Base-by-base conservation (phyloP, 1,284 basidiomycete genomes). In the Trametes pubescens region DNA sequence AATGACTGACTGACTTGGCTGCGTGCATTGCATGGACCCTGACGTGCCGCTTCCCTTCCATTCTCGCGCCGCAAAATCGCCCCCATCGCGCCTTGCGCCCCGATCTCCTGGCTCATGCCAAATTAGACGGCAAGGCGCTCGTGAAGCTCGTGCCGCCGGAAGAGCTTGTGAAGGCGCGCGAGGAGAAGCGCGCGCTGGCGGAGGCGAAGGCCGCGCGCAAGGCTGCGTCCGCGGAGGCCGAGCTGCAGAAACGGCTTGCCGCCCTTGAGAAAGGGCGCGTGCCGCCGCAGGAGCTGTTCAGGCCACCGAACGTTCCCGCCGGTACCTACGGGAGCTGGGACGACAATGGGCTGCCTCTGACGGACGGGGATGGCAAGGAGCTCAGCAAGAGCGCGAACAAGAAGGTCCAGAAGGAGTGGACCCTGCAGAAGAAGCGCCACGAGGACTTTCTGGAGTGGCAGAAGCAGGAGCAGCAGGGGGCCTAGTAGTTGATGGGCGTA, bases 131-230 rank as follows among this genome's bases (percentile, higher is more conserved):
- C n/a, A 90, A 89, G 71, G 96, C 96, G 4, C 86, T 99, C 48
- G 93, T 99, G 69, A 99, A 99, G 79, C 83, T 99, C 49, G 93
- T 98, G 18, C 83, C 94, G 59, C 90, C 96, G 0, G 87, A 88
- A 7, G 88, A 95, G 65, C 83, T 99, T 38, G 88, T 94, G 66
- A 91, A 86, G 70, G 91, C 89, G 0, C 88, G 95, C 53, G 95
- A 98, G 64, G 96, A 96, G 74, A 99, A 98, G 80, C 88, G 89
- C n/a, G 88, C 86, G 1, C 82, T 84, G 48, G 81, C 81, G 0
- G 90, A 92, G 59, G 93, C 91, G 24, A 96, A 96, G 76, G 86
- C 86, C 0, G 89, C 87, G 11, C 92, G 93, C 74, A 96, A 98
- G 74, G 91, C 89, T 4, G 92, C 89, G 0, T 80, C 84, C 9